These are phyloP conservation scores for Rhodamnia argentea DNA, from an alignment of 345 rosid genomes.

Conservation along the genomic window DNA sequence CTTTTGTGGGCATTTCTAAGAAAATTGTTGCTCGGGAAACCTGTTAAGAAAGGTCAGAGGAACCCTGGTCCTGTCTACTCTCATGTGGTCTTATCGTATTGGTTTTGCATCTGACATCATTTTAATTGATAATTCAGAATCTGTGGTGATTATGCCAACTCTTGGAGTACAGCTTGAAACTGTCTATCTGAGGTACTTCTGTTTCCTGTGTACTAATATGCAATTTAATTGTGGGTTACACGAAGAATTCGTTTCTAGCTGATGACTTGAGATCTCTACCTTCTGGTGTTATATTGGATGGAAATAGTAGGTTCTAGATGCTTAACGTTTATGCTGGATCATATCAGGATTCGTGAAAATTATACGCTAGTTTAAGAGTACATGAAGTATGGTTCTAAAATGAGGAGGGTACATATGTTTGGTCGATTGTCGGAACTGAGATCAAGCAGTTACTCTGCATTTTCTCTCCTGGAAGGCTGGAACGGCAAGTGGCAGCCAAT, in stretches of 20 bases:
- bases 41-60: constrained; percentile 52
- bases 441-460: neutral
- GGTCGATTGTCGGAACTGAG: neutral
- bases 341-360: neutral
- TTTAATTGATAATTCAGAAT: constrained; percentile 41
- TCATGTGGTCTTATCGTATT: neutral
- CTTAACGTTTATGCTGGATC: neutral
- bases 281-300: neutral
- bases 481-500: neutral
- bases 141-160: constrained; percentile 65
- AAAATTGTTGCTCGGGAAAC: constrained; percentile 27
- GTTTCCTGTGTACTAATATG: neutral
- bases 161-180: constrained; percentile 86
- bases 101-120: neutral
- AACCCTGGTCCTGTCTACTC: neutral
- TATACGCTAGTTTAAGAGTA: neutral
- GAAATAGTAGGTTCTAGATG: neutral
- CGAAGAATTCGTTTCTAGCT: neutral
- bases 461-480: neutral
- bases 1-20: constrained; percentile 35
- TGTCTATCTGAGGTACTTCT: constrained; percentile 48
- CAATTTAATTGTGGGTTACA: neutral
- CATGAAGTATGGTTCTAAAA: neutral
- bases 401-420: neutral
- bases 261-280: neutral